Base-by-base conservation (phyloP, 345 rosid species). In the Brassica napus region DNA sequence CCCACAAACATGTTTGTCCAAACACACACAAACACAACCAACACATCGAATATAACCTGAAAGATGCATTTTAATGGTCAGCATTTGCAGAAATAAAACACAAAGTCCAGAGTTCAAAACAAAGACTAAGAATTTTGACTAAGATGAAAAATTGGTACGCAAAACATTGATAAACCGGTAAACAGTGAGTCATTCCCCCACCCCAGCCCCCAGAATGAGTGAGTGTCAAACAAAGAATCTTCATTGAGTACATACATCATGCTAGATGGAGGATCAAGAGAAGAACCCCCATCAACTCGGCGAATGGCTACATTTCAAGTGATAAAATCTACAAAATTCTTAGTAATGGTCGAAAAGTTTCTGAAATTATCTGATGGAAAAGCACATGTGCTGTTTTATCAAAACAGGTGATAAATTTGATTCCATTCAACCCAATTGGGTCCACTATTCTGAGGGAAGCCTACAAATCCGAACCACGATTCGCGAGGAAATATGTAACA, bases 191-290 rank as follows among this genome's bases (percentile, higher is more conserved):
- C 35, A 32, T 32, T 5, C 6, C 35, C 34, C 35, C 24, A 23
- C 24, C 24, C 24, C 24, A 23, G 24, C 24, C 24, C 23, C 34
- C 34, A 31, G 34, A 3, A 31, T 4, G 34, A 31, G 34, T 31
- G 5, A 31, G 34, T 31, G 34, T 31, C 4, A 31, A 31, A 37
- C 91, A 90, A 79, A 94, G 90, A 72, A 87, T 94, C 55, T 88
- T 94, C 76, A 88, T 94, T 0, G 98, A 94, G 85, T 31, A 31
- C 35, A 32, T 94, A 92, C 82, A 92, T 94, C 76, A 94, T 94
- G 98, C 98, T 94, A 75, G 90, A 91, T 54, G 97, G 90, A 72
- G 88, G 98, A 92, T 86, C 92, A 91, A 80, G 93, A 90, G 76
- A 81, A 76, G 81, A 93, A 91, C 57, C 97, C 96, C 52, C 93